A percentile compares a stretch with the other conserved stretches of the same genome.
Evolutionary conservation across 2,329 filamentous ascomycete species (phyloP).

Genomic region (Sphaerulina vaccinii): DNA sequence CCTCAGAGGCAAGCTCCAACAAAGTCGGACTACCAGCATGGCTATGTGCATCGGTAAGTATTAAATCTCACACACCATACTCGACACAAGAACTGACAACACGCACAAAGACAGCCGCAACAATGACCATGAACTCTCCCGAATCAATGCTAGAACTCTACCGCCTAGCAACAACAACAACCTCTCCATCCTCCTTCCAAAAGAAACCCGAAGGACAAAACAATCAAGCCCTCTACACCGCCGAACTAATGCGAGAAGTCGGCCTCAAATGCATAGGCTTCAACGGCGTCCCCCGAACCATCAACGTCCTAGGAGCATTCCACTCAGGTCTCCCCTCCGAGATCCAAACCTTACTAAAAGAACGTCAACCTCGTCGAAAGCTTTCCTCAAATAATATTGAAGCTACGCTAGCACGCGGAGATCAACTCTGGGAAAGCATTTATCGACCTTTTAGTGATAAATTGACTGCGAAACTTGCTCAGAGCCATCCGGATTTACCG

Average conservation of each 20-base stretch:
- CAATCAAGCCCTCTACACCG: slow-evolving; percentile 50
- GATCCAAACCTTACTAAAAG: slow-evolving; percentile 52
- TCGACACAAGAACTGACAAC: background rate
- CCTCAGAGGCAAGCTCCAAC: slow-evolving; percentile 60
- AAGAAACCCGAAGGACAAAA: slow-evolving; percentile 22
- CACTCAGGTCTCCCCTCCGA: slow-evolving; percentile 59
- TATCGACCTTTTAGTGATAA: slow-evolving; percentile 74
- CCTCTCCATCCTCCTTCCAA: slow-evolving; percentile 32
- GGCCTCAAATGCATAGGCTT: slow-evolving; percentile 76
- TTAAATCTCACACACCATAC: background rate
- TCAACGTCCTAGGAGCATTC: slow-evolving; percentile 78
- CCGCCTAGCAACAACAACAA: slow-evolving; percentile 40
- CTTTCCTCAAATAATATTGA: slow-evolving; percentile 50
- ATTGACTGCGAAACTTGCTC: slow-evolving; percentile 66
- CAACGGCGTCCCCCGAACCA: slow-evolving; percentile 79
- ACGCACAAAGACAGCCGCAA: slow-evolving; percentile 66
- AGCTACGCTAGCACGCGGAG: slow-evolving; percentile 58
- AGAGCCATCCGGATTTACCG: slow-evolving; percentile 77
- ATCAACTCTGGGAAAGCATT: slow-evolving; percentile 70
- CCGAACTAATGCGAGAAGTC: slow-evolving; percentile 72
- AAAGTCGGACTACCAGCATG: slow-evolving; percentile 64
- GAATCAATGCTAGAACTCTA: slow-evolving; percentile 68
- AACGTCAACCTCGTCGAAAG: slow-evolving; percentile 32
- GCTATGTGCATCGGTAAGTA: slow-evolving; percentile 62
- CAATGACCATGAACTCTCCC: slow-evolving; percentile 83